Conservation (phyloP, 192 early-diverging fungal species). For the Obelidium mucronatum region DNA sequence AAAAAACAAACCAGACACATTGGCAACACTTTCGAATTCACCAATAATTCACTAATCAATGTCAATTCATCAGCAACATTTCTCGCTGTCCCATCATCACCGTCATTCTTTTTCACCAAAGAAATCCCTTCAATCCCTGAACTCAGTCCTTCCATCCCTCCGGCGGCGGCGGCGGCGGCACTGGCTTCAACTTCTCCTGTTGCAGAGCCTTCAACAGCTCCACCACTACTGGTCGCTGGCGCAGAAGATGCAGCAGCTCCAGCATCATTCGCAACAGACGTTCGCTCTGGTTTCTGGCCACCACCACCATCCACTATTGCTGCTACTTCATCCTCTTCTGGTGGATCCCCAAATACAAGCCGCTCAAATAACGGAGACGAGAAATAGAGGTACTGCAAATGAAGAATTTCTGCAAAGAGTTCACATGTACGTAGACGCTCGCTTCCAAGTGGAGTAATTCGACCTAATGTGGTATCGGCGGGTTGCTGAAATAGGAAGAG, state of each 20-base stretch:
- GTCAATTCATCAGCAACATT: constrained; percentile 63
- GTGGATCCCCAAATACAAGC: constrained; percentile 41
- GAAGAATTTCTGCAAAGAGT: constrained; percentile 96
- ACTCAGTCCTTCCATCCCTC: background rate
- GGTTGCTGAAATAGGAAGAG: constrained; percentile 40
- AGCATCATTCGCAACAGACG: background rate
- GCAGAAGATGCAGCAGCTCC: background rate
- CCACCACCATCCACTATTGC: background rate
- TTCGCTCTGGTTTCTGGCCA: background rate
- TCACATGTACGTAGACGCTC: constrained; percentile 96
- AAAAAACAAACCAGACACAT: constrained; percentile 55
- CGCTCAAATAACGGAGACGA: constrained; percentile 65
- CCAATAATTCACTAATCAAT: constrained; percentile 57
- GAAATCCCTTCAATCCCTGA: constrained; percentile 20
- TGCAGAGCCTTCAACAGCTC: too few relatives aligned
- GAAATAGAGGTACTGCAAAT: constrained; percentile 74
- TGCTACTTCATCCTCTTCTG: constrained; percentile 25
- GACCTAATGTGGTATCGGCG: constrained; percentile 82
- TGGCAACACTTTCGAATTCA: constrained; percentile 57
- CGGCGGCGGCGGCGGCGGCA: background rate
- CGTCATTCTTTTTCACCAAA: constrained; percentile 12
- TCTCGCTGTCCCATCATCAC: too few relatives aligned
- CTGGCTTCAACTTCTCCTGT: too few relatives aligned
- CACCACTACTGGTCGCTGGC: background rate
- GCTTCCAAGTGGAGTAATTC: constrained; percentile 85